Evolutionary conservation across 2,329 filamentous ascomycete genomes (phyloP).

Genomic region (Monilinia aucupariae): DNA sequence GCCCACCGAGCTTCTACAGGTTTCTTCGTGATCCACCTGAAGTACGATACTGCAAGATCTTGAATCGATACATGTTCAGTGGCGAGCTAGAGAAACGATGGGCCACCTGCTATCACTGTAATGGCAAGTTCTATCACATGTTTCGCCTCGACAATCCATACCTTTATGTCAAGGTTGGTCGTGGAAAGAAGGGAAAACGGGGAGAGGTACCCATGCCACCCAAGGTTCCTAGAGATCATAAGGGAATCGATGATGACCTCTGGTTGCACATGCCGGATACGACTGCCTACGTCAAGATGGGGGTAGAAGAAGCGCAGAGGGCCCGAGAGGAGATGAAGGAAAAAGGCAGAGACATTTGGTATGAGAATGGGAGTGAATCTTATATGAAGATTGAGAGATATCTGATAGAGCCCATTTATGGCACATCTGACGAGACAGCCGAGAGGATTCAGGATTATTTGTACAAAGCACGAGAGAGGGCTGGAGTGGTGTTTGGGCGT

Average conservation of each 20-base stretch:
- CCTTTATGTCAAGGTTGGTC: not conserved
- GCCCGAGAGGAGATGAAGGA: not conserved
- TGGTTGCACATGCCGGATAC: not conserved
- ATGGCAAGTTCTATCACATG: not conserved
- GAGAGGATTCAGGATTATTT: not conserved
- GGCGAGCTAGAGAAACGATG: conserved; percentile 19
- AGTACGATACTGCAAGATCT: conserved; percentile 20
- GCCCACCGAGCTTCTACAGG: conserved; percentile 18
- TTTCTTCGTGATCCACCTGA: conserved; percentile 17
- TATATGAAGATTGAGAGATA: not conserved
- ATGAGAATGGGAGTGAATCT: not conserved
- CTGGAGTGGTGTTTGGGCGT: not conserved
- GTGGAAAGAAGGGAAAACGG: not conserved
- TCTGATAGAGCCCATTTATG: not conserved
- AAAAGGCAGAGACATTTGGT: not conserved
- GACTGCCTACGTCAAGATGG: not conserved
- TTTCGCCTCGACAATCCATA: not conserved
- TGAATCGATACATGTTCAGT: conserved; percentile 20
- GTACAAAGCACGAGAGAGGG: not conserved
- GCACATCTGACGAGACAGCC: too few species aligned
- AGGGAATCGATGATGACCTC: conserved; percentile 5
- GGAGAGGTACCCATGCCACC: not conserved
- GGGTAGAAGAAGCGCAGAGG: not conserved
- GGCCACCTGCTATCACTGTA: not conserved
- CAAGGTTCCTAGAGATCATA: not conserved